Evolutionary conservation across 2,329 filamentous ascomycete genomes (phyloP).

Genomic region (Microcera coccophila): DNA sequence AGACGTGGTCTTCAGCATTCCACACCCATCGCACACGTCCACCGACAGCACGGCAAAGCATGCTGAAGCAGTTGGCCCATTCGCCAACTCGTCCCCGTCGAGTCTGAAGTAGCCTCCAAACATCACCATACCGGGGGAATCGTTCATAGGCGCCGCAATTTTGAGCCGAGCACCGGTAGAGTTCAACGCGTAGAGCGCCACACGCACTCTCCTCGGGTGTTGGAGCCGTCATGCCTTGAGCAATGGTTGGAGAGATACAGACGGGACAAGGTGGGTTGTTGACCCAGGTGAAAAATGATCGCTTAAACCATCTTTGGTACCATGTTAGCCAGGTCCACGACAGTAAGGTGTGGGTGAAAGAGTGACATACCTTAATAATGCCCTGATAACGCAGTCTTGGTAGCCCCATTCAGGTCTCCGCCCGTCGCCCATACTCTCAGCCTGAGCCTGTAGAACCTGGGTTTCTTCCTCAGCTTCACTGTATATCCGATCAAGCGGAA

Average conservation of each 20-base stretch:
- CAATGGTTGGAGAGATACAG: conserved; percentile 79
- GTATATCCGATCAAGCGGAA: conserved; percentile 89
- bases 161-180: conserved; percentile 79
- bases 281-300: conserved; percentile 92
- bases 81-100: conserved; percentile 83
- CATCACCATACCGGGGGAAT: conserved; percentile 92
- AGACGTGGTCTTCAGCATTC: conserved; percentile 96
- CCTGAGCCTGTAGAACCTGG: conserved; percentile 82
- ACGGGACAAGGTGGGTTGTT: conserved; percentile 86
- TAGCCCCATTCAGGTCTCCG: conserved; percentile 89
- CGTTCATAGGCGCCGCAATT: conserved; percentile 77
- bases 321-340: conserved; percentile 16
- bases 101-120: conserved; percentile 87
- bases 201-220: conserved; percentile 85
- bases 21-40: conserved; percentile 94
- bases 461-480: conserved; percentile 90
- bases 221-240: conserved; percentile 77
- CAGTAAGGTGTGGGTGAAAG: not conserved
- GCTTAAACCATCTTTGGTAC: conserved; percentile 72
- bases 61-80: conserved; percentile 98
- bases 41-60: conserved; percentile 91
- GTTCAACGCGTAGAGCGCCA: conserved; percentile 80
- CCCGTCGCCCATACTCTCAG: conserved; percentile 78
- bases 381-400: conserved; percentile 91
- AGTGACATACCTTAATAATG: conserved; percentile 68